These are phyloP conservation scores for Seiridium unicorne DNA, from an alignment of 2,329 filamentous ascomycete species.

Conservation along the genomic window DNA sequence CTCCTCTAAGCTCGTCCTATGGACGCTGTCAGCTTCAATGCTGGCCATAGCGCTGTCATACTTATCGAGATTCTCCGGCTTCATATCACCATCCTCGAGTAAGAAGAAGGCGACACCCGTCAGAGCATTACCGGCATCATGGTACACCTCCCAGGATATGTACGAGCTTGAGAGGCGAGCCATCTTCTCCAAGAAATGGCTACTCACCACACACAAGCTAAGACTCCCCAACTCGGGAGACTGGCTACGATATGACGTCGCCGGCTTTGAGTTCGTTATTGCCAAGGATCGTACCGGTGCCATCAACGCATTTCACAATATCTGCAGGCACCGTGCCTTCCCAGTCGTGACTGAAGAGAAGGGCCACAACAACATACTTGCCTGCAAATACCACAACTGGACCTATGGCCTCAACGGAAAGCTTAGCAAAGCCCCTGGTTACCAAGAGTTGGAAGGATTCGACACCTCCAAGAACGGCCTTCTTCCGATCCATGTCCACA, in stretches of 20 bases:
- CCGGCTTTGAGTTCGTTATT: slow-evolving; percentile 55
- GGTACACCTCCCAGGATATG: slow-evolving; percentile 34
- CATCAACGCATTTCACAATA: slow-evolving; percentile 62
- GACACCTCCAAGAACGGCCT: slow-evolving; percentile 55
- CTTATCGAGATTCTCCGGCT: not conserved
- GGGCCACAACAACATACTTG: slow-evolving; percentile 51
- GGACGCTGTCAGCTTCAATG: not conserved
- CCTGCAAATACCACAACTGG: slow-evolving; percentile 64
- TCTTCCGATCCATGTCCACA: slow-evolving; percentile 51
- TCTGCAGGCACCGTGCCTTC: slow-evolving; percentile 61
- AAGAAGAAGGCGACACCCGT: not conserved
- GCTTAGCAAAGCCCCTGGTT: slow-evolving; percentile 59
- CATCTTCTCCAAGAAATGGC: slow-evolving; percentile 33
- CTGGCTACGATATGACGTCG: slow-evolving; percentile 53
- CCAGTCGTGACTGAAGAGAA: slow-evolving; percentile 51
- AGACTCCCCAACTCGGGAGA: slow-evolving; percentile 28
- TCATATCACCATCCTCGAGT: not conserved
- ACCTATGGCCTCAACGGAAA: slow-evolving; percentile 57
- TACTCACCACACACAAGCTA: not conserved
- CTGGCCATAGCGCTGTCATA: not conserved
- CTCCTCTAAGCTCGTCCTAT: not conserved
- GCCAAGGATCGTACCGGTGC: slow-evolving; percentile 40
- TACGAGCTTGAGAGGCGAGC: slow-evolving; percentile 40
- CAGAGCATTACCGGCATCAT: slow-evolving; percentile 32
- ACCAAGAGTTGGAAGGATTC: slow-evolving; percentile 54